A percentile compares a stretch with the other conserved stretches of the same genome.
These are phyloP conservation scores for Linnemannia hyalina DNA, from an alignment of 192 early-diverging fungal species.

Conservation along the genomic window DNA sequence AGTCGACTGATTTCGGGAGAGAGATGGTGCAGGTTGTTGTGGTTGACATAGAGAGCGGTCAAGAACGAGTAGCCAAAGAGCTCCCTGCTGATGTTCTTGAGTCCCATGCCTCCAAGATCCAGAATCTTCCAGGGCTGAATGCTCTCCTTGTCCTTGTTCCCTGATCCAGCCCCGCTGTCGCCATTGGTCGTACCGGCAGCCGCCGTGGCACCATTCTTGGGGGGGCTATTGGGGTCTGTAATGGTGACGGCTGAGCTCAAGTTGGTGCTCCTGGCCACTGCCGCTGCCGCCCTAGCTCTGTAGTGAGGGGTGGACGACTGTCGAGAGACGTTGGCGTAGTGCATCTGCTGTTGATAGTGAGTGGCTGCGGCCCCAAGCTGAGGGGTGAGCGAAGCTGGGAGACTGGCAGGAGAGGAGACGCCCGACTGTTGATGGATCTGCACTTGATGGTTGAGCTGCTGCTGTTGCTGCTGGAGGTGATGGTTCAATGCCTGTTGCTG, in stretches of 20 bases:
- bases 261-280: constrained; percentile 68
- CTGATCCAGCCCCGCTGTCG: constrained; percentile 10
- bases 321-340: constrained; percentile 76
- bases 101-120: constrained; percentile 92
- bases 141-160: constrained; percentile 25
- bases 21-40: constrained; percentile 87
- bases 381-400: constrained; percentile 14
- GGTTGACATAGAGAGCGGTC: constrained; percentile 92
- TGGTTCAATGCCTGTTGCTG: constrained; percentile 13
- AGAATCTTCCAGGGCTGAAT: constrained; percentile 81
- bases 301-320: constrained; percentile 84
- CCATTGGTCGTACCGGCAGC: constrained; percentile 54
- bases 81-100: constrained; percentile 77
- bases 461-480: constrained; percentile 4
- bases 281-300: constrained; percentile 88
- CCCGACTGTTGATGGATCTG: constrained; percentile 12
- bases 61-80: constrained; percentile 88
- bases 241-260: constrained; percentile 62
- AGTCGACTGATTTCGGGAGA: constrained; percentile 76
- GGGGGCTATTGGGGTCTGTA: constrained; percentile 64
- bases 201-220: constrained; percentile 38
- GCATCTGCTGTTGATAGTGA: constrained; percentile 81
- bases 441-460: constrained; percentile 8
- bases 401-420: constrained; percentile 8
- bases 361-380: constrained; percentile 22